Evolutionary conservation across 148 eudicot species (phyloP), one percentile per base, ranked within the genome.

Genomic region (Gaultheria prostrata): DNA sequence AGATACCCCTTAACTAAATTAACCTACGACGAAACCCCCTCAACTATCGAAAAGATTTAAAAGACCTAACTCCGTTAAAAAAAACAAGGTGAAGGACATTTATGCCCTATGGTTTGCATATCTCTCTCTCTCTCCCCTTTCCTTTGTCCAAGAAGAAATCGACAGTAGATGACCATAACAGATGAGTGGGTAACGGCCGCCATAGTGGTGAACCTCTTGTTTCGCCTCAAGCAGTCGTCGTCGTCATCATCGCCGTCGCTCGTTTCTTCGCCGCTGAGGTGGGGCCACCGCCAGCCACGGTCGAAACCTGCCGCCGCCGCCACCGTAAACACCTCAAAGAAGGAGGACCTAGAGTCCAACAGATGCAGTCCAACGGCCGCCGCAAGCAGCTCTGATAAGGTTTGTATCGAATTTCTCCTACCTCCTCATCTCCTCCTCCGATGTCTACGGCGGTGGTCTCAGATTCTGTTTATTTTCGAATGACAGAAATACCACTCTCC

Each of bases 331-430:
- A 56, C n/a, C 63, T 6, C 63, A 3, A 24, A 63, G 70, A 63
- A 32, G 78, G 49, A 75, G 78, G 82, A 83, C 26, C 26, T 49
- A 28, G 88, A 86, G n/a, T 70, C 67, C 48, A 87, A 61, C 43
- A 84, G 89, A 32, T 81, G 80, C 12, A 89, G 90, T 70, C 91
- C 91, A 24, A 89, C 35, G 43, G 87, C 73, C 85, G 69, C 83
- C n/a, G 71, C 77, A 13, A 78, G 53, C 85, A 82, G 91, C 86
- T 89, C 88, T 81, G 70, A 63, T 63, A 88, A 86, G 89, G 89
- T 87, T 77, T 18, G 86, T 79, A 24, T 24, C 72, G 12, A 39
- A 4, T 80, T 2, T 79, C 54, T 33, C 32, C 7, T 3, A 21
- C 50, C 59, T 50, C 20, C 61, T 77, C 26, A 20, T 30, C 63